Evolutionary conservation across 352 stramenopile species (phyloP), one percentile per base, ranked within the genome.

Genomic region (Globisporangium lucens): DNA sequence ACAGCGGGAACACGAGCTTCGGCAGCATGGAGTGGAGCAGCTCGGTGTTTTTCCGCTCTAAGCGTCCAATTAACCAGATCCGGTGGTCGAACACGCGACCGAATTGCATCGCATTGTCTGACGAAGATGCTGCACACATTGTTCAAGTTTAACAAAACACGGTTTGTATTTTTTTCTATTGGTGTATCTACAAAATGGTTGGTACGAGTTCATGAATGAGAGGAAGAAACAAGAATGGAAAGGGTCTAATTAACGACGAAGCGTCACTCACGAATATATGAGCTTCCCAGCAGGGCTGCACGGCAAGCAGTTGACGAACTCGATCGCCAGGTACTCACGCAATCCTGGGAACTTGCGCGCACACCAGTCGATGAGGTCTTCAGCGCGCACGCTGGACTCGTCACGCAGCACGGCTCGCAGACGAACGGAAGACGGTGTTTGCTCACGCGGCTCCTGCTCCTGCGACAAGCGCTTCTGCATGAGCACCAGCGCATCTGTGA

Each of bases 101-200:
- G 15, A 97, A 99, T 72, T 99, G 95, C 83, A 95, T 99, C 47
- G 92, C 89, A 13, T 89, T 99, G 52, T 94, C 85, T 13, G 98
- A 98, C 71, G 83, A 98, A 51, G 91, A 99, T 58, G 97, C 97
- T 15, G 77, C 98, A 30, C 97, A 99, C 75, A 96, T 99, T 69
- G 83, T 98, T 29, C 82, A 94, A 69, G 66, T 93, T 63, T 89
- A 59, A 81, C 22, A 66, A 9, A 13, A 69, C 61, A 5, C 47
- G 9, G 7, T 33, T 0, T 51, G 51, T 36, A 35, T 61, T 17
- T 5, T 24, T 58, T 60, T 55, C 41, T 61, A 17, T 38, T 10
- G 53, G 53, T 36, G 27, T 53, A 27, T 61, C 13, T n/a, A 7
- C 41, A 49, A 49, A 5, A 15, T 43, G 35, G 20, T 38, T 29